Base-by-base conservation (phyloP, 805 yeast genomes). In the Starmerella etchellsii region DNA sequence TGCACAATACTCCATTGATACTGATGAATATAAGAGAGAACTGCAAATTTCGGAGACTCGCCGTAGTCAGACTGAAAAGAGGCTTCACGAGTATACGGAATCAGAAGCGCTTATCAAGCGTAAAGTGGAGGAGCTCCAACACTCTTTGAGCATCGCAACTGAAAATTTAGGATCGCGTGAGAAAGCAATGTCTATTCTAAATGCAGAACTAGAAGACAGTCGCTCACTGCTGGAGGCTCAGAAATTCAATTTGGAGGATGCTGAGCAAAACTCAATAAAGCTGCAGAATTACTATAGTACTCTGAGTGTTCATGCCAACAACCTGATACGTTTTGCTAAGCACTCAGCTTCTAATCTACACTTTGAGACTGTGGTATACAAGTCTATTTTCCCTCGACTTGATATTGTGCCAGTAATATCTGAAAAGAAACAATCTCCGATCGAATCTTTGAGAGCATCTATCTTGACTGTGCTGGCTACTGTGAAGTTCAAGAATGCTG, bases 401-500 rank as follows among this genome's bases (percentile, higher is more conserved):
- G 42, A 39, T 24, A 31, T 27, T 4, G 11, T 24, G 16, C 30
- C 31, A 3, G 16, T 7, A 3, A 4, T n/a, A 3, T 3, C n/a
- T 18, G 22, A 14, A 9, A 3, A 7, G 25, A 4, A 5, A 15
- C 31, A 15, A 14, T 15, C 23, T 4, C 34, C 29, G 18, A 14
- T 23, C n/a, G 22, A 32, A 18, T 15, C 39, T 19, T 19, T 40
- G 9, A 19, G 20, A 14, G 23, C 6, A 2, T 28, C 21, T 11
- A 9, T 30, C 20, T 10, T 28, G 4, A n/a, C 29, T 9, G 43
- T 20, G 3, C 31, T 40, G 11, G 43, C 43, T 8, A 4, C 23
- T 3, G 39, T 35, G 8, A 34, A 27, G 29, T 40, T 40, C 35
- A 28, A 24, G 21, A 4, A 13, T 15, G 39, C 39, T 3, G 38